phyloP scores from a whole-genome alignment of 1,284 basidiomycete genomes.

The Leccinum insolens region DNA sequence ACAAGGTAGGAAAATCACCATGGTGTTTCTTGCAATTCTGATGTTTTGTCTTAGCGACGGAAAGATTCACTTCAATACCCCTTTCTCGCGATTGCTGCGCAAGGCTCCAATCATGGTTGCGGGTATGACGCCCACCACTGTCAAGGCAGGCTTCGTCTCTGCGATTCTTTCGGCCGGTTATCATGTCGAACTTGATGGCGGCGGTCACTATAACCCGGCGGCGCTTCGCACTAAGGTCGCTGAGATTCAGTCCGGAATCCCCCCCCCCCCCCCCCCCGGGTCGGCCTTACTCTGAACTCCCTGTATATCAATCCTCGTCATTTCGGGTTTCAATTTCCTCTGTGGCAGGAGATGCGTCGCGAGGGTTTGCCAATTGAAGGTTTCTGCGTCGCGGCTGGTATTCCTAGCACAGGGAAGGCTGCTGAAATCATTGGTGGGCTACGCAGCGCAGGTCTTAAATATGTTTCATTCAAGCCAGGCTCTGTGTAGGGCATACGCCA shows the following conservation, averaged over 20 bases:
- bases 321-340: constrained; percentile 94
- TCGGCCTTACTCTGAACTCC: constrained; percentile 92
- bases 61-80: constrained; percentile 90
- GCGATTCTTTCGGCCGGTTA: constrained; percentile 94
- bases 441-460: constrained; percentile 83
- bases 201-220: constrained; percentile 92
- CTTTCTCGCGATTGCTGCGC: constrained; percentile 93
- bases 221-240: constrained; percentile 89
- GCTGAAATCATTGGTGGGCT: constrained; percentile 88
- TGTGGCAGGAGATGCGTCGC: constrained; percentile 96
- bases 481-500: constrained; percentile 97
- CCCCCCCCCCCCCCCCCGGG: constrained; percentile 65
- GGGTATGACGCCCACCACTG: constrained; percentile 97
- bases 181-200: constrained; percentile 96
- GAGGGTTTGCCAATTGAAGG: constrained; percentile 97
- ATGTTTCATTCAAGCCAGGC: constrained; percentile 97
- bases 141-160: constrained; percentile 90
- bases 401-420: constrained; percentile 92
- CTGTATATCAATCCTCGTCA: constrained; percentile 99
- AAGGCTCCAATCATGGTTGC: constrained; percentile 99
- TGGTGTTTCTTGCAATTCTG: constrained; percentile 10
- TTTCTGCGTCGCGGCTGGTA: constrained; percentile 97
- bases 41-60: constrained; percentile 66
- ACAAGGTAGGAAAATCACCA: constrained; percentile 65
- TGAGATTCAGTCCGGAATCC: constrained; percentile 84